Evolutionary conservation across 768 basidiomycete species (phyloP), one percentile per base, ranked within the genome.

Genomic region (Rhodocollybia butyracea): DNA sequence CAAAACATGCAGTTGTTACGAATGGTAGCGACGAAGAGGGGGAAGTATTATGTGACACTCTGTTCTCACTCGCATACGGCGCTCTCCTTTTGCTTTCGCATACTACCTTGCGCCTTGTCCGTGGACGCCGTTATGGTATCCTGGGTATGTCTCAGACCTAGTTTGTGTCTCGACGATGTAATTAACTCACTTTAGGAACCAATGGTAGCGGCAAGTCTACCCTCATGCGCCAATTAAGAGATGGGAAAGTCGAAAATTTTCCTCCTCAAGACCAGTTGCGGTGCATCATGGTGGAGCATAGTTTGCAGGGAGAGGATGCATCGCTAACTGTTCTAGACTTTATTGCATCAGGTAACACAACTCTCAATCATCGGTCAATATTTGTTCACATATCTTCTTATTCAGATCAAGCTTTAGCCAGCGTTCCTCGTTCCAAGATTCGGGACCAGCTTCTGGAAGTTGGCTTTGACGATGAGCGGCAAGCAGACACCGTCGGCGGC

Each of bases 141-240:
- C n/a, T n/a, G n/a, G n/a, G n/a, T n/a, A n/a, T n/a, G n/a, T n/a
- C n/a, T n/a, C n/a, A n/a, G n/a, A n/a, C n/a, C n/a, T n/a, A n/a
- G n/a, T n/a, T n/a, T n/a, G n/a, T n/a, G n/a, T n/a, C n/a, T n/a
- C n/a, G n/a, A n/a, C n/a, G n/a, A n/a, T n/a, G n/a, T n/a, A n/a
- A n/a, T n/a, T n/a, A n/a, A n/a, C n/a, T n/a, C n/a, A n/a, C n/a
- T n/a, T 85, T 96, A 45, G 96, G 94, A 27, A 80, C 89, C n/a
- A 98, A 98, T 69, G 96, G 96, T 58, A 88, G 91, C 55, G 96
- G 96, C 60, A 98, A 98, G 73, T 91, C 89, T 17, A 98, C 96
- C 3, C 82, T 98, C 40, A 87, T 98, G 87, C 91, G 94, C 64
- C 94, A 96, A 65, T 84, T 98, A 59, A 84, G 91, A 55, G 94